phyloP scores from a whole-genome alignment of 139 green algal genomes.

The Haematococcus lacustris region DNA sequence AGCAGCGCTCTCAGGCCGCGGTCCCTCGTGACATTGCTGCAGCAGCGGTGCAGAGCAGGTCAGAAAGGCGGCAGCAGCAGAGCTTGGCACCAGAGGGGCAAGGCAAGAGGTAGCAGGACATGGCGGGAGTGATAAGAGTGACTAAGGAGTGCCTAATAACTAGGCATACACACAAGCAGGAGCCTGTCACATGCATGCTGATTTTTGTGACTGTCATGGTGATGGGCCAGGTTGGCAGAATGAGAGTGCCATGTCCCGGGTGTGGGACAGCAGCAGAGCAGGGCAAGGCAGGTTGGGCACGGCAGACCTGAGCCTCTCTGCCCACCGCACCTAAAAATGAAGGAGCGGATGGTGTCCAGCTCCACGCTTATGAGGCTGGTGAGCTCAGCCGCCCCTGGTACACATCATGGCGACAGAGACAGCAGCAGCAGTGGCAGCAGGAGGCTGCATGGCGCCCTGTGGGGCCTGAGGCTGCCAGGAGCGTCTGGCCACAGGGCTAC shows the following conservation, averaged over 20 bases:
- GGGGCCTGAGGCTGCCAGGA: too few species aligned
- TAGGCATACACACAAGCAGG: background rate
- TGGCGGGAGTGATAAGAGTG: background rate
- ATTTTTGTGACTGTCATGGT: background rate
- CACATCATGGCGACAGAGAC: too few species aligned
- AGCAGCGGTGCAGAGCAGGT: too few species aligned
- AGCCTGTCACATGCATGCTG: background rate
- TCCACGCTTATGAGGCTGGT: conserved; percentile 68
- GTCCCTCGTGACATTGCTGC: conserved; percentile 65
- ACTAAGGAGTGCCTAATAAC: background rate
- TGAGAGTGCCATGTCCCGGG: background rate
- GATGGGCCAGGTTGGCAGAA: background rate
- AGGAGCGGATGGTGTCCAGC: conserved; percentile 70
- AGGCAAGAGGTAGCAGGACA: background rate
- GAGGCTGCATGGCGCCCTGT: too few species aligned
- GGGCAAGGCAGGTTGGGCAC: background rate
- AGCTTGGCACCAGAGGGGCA: background rate
- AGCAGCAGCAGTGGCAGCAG: too few species aligned
- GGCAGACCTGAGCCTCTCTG: background rate
- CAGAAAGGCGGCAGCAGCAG: background rate
- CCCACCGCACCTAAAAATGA: conserved; percentile 65
- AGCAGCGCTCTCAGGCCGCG: conserved; percentile 64
- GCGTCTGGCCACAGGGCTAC: too few species aligned
- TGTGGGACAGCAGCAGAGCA: background rate
- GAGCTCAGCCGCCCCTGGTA: conserved; percentile 65